Percentiles rank a stretch among this genome's conserved stretches.
Evolutionary conservation across 1,284 basidiomycete species (phyloP).

Genomic region (Ceratobasidium sp.): DNA sequence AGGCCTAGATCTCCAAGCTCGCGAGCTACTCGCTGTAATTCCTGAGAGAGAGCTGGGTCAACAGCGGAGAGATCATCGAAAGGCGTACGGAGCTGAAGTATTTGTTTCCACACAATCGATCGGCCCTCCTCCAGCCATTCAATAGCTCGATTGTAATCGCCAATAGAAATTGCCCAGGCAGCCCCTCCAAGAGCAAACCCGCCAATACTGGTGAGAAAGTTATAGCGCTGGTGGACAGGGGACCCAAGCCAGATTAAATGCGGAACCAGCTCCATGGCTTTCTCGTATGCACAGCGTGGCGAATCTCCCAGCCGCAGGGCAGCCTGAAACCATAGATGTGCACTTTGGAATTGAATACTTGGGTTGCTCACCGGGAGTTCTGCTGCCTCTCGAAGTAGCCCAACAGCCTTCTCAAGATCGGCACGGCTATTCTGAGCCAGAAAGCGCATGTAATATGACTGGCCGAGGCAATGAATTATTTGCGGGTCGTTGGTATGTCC

Average conservation of each 20-base stretch:
- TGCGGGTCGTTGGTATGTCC: no score
- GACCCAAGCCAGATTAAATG: conserved; percentile 29
- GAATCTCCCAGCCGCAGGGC: no score
- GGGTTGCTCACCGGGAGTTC: background rate
- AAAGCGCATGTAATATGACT: background rate
- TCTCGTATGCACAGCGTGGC: background rate
- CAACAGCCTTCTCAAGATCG: conserved; percentile 12
- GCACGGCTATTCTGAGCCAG: background rate
- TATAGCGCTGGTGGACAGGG: background rate
- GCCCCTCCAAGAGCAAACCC: conserved; percentile 32
- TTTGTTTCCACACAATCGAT: conserved; percentile 35
- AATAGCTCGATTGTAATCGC: conserved; percentile 22
- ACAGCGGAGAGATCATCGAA: conserved; percentile 11
- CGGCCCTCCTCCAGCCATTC: conserved; percentile 40
- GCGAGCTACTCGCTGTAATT: no score
- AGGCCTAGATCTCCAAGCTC: no score
- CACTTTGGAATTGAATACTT: background rate
- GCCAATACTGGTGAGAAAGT: background rate
- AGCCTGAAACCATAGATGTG: background rate
- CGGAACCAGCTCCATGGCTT: conserved; percentile 20
- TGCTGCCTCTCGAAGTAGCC: background rate
- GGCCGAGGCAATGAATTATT: no score
- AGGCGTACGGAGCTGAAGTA: conserved; percentile 30
- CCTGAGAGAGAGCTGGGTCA: conserved; percentile 10
- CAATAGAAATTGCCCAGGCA: conserved; percentile 15